Evolutionary conservation across 2,329 filamentous ascomycete species (phyloP).

Genomic region (Arthrobotrys sinensis): DNA sequence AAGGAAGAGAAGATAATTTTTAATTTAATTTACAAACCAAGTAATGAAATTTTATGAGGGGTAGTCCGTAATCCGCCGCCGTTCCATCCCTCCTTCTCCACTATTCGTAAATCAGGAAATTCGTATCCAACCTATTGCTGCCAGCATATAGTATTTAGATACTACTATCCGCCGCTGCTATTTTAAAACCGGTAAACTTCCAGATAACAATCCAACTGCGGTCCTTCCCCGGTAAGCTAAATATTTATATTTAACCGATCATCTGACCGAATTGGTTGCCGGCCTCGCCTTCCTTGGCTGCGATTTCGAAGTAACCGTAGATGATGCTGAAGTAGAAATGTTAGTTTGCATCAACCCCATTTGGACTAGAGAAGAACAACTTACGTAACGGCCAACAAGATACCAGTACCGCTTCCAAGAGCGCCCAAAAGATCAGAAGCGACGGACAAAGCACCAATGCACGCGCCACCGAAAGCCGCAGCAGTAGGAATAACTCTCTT

Average conservation of each 20-base stretch:
- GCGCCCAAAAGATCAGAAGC: conserved; percentile 95
- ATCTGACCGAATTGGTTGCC: conserved; percentile 73
- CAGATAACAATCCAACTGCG: conserved; percentile 11
- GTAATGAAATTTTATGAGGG: conserved; percentile 46
- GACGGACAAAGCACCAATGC: conserved; percentile 97
- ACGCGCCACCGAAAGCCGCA: conserved; percentile 97
- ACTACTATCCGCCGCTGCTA: background rate
- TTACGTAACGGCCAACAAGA: conserved; percentile 97
- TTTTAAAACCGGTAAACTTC: conserved; percentile 12
- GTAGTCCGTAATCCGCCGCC: conserved; percentile 28
- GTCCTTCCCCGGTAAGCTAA: background rate
- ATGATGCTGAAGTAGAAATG: conserved; percentile 80
- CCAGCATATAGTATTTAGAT: background rate
- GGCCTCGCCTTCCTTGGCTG: conserved; percentile 97
- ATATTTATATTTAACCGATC: conserved; percentile 61
- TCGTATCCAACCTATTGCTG: conserved; percentile 17
- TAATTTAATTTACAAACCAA: conserved; percentile 61
- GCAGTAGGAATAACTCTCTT: conserved; percentile 99
- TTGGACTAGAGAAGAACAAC: conserved; percentile 67
- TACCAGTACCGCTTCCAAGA: conserved; percentile 96
- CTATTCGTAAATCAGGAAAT: background rate
- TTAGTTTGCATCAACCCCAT: conserved; percentile 67
- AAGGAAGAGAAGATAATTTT: conserved; percentile 38
- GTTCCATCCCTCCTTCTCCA: conserved; percentile 18
- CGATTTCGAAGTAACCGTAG: conserved; percentile 99